A percentile compares a stretch with the other conserved stretches of the same genome.
Evolutionary conservation across 192 early-diverging fungal genomes (phyloP).

Genomic region (Gonapodya prolifera): DNA sequence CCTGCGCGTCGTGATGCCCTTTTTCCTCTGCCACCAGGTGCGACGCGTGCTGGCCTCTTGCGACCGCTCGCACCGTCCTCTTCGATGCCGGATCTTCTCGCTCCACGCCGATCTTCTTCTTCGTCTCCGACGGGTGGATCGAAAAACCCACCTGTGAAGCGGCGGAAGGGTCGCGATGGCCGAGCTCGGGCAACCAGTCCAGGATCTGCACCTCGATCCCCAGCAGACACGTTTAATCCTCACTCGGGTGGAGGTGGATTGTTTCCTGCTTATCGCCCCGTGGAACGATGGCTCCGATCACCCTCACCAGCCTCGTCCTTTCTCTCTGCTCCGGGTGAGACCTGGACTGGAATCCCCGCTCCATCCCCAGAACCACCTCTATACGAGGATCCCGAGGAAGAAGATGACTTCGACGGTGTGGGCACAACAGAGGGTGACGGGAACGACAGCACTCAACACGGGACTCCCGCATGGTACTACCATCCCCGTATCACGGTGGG

Average conservation of each 20-base stretch:
- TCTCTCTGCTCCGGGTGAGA: background rate
- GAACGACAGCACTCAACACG: background rate
- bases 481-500: background rate
- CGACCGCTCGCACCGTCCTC: background rate
- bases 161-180: background rate
- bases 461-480: background rate
- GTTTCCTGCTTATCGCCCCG: background rate
- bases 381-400: background rate
- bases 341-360: background rate
- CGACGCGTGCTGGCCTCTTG: background rate
- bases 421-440: background rate
- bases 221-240: background rate
- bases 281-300: background rate
- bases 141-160: background rate
- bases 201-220: background rate
- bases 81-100: background rate
- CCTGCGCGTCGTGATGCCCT: background rate
- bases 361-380: background rate
- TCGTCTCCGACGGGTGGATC: background rate
- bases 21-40: background rate
- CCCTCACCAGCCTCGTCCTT: background rate
- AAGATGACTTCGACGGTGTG: background rate
- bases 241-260: background rate
- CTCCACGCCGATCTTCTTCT: background rate
- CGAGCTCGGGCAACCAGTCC: background rate